Base-by-base conservation (phyloP, 1,284 basidiomycete genomes). In the Anthracocystis setariae region DNA sequence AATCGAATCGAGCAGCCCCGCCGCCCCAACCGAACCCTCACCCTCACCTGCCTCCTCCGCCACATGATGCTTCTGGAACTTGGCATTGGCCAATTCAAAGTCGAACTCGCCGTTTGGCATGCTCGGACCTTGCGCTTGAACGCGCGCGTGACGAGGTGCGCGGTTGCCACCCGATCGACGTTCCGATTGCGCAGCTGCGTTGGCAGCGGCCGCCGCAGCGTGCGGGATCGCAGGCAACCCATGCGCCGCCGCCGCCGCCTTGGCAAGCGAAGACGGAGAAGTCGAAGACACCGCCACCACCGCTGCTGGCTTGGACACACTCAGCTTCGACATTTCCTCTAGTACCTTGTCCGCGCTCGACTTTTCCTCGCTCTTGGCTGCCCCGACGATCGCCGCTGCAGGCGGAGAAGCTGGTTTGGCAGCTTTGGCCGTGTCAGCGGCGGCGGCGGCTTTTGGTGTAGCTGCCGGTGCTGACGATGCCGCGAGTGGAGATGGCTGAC, bases 71-170 rank as follows among this genome's bases (percentile, higher is more conserved):
- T 81, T 81, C 35, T 61, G 52, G 58, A 82, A 82, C 50, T 73
- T 75, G 20, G 80, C 79, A 57, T 82, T 82, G 20, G 80, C 79
- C 7, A 55, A 70, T 54, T 78, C 81, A 47, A 82, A 82, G 46
- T 82, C 81, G 37, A 77, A 82, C 35, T 82, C 81, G 15, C 54
- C 50, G 46, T 67, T 59, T 3, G 77, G 77, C 42, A 79, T 70
- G 27, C 53, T 57, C 1, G 68, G 64, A 21, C 68, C 68, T 21
- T 51, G 46, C 13, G 56, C 40, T 10, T 15, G 40, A 23, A 15
- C 8, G 40, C n/a, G 32, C 5, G 18, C 33, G 13, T 25, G 21
- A 9, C 21, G 32, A 23, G 50, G 23, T 33, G 56, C 58, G 18
- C 46, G 33, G 13, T 29, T 40, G n/a, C 51, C 58, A 27, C 33